phyloP scores from a whole-genome alignment of 768 basidiomycete genomes.

The Phlebiopsis flavidoalba region DNA sequence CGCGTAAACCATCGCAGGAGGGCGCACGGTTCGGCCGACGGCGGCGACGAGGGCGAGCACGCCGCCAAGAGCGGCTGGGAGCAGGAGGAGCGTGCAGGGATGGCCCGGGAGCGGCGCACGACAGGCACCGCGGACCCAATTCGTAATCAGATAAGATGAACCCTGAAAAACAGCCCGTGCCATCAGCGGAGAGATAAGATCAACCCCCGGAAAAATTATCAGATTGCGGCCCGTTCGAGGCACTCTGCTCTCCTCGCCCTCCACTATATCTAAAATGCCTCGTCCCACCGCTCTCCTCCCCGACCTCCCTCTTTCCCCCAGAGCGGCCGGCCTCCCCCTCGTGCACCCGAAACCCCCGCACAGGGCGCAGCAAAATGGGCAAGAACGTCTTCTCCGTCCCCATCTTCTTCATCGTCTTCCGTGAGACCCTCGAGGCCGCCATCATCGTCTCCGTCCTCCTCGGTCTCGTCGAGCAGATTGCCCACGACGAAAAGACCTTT shows the following conservation, averaged over 20 bases:
- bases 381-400: constrained; percentile 80
- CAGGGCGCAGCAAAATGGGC: constrained; percentile 42
- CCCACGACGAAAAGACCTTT: constrained; percentile 27
- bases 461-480: constrained; percentile 85
- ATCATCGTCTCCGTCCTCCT: constrained; percentile 92
- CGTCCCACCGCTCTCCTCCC: not conserved
- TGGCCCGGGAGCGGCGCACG: not conserved
- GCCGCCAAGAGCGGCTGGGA: not conserved
- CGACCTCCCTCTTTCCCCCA: constrained; percentile 12
- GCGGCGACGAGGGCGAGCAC: not conserved
- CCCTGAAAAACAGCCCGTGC: not conserved
- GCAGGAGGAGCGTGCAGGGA: not conserved
- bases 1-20: not conserved
- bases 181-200: constrained; percentile 10
- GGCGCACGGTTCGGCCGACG: too few species aligned
- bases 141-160: constrained; percentile 24
- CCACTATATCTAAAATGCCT: constrained; percentile 6
- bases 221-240: constrained; percentile 16
- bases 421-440: constrained; percentile 89
- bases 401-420: constrained; percentile 95
- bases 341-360: constrained; percentile 10
- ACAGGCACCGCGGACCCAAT: not conserved
- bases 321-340: constrained; percentile 2
- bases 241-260: constrained; percentile 7
- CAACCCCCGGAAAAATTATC: constrained; percentile 19